Percentiles rank a stretch among this genome's conserved stretches.
Evolutionary conservation across 2,329 filamentous ascomycete genomes (phyloP).

Genomic region (Xylaria hypoxylon): DNA sequence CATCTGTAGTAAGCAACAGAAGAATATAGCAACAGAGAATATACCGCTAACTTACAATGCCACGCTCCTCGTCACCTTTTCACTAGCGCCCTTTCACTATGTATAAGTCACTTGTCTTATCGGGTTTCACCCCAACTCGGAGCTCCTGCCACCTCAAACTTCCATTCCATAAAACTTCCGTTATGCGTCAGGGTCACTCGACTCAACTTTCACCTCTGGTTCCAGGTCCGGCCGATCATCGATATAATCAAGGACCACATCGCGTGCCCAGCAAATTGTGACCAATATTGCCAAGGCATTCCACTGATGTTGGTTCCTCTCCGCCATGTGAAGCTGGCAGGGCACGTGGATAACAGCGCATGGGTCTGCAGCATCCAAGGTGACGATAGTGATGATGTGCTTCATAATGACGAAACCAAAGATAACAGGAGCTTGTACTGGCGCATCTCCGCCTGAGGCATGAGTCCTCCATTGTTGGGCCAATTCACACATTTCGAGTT

Average conservation of each 20-base stretch:
- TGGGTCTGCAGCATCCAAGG: constrained; percentile 47
- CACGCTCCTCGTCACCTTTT: neutral
- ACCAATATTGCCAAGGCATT: constrained; percentile 51
- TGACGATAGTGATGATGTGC: constrained; percentile 49
- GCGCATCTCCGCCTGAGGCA: constrained; percentile 3
- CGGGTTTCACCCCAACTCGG: neutral
- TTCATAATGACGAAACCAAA: constrained; percentile 50
- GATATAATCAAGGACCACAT: constrained; percentile 40
- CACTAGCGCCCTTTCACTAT: neutral
- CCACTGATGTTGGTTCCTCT: constrained; percentile 50
- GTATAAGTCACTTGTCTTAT: neutral
- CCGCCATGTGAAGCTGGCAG: constrained; percentile 48
- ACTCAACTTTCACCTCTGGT: constrained; percentile 25
- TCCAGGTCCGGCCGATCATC: constrained; percentile 29
- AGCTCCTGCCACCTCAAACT: neutral
- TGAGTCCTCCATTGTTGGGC: constrained; percentile 42
- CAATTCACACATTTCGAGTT: constrained; percentile 40
- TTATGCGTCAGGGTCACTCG: constrained; percentile 47
- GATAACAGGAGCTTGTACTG: constrained; percentile 44
- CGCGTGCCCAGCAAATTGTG: constrained; percentile 51
- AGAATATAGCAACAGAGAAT: neutral
- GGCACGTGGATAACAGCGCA: constrained; percentile 44
- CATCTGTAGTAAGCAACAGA: neutral
- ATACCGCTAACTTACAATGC: neutral
- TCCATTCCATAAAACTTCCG: constrained; percentile 35